Base-by-base conservation (phyloP, 768 basidiomycete species). In the Pleurotus sapidus region DNA sequence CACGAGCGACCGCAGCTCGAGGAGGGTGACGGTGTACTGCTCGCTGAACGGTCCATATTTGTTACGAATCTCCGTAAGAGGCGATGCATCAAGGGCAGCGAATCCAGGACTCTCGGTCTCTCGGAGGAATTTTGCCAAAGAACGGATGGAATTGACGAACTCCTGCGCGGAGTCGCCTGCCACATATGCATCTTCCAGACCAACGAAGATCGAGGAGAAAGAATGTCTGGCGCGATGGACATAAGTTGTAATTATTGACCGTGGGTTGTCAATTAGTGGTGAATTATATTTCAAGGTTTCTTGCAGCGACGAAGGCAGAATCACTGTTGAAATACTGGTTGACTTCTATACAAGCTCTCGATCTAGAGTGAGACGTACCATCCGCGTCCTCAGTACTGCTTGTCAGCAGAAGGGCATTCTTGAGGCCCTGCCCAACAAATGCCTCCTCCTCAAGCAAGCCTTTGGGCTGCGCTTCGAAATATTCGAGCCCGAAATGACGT, bases 401-500 rank as follows among this genome's bases (percentile, higher is more conserved):
- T 27, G 81, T 80, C 17, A 90, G 58, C 1, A 91, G 61, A 34
- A 90, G 59, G 1, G 73, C 80, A 66, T 77, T 81, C 25, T 67
- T 76, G 20, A 70, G 49, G 0, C 84, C 87, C 57, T 80, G 68
- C 46, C 82, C 88, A 17, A 91, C 82, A 61, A 91, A 84, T 2
- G 68, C 40, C 45, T 77, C 72, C 48, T 81, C 77, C 38, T 62
- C 65, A 57, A 70, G 59, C 46, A 62, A 64, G 34, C 59, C 48
- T 59, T 63, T 55, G 25, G 67, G 60, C 34, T 72, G 67, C 23
- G 74, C 70, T 64, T 88, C 86, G 61, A 86, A 85, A 17, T 70
- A 70, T 63, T 91, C 89, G 4, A 91, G 77, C n/a, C 86, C 84
- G 9, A 91, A 79, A 67, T 91, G 88, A 54, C 80, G 82, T 17